A percentile compares a stretch with the other conserved stretches of the same genome.
Evolutionary conservation across 345 rosid genomes (phyloP).

Genomic region (Gossypium mustelinum): DNA sequence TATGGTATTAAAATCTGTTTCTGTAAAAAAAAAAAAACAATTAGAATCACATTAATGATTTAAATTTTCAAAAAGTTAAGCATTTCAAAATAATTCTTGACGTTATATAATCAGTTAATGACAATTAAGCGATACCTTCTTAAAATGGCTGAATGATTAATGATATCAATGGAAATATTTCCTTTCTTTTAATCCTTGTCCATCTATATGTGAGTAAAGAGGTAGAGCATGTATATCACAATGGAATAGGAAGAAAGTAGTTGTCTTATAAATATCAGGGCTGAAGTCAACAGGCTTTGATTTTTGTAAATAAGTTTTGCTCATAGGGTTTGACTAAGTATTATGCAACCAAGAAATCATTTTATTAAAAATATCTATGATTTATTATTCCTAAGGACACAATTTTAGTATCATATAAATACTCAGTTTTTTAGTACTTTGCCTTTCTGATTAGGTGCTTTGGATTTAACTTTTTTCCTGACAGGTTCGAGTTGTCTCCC

Average conservation of each 20-base stretch:
- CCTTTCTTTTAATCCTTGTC: neutral
- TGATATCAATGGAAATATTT: neutral
- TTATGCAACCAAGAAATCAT: neutral
- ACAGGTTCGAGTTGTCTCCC: conserved; percentile 96
- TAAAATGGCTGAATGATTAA: neutral
- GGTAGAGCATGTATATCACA: neutral
- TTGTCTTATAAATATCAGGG: neutral
- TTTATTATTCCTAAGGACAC: neutral
- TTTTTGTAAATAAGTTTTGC: neutral
- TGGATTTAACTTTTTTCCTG: conserved; percentile 13
- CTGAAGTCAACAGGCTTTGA: neutral
- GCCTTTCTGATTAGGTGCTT: conserved; percentile 10
- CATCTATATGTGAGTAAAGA: neutral
- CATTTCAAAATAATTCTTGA: neutral
- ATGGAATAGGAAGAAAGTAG: neutral
- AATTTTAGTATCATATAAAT: neutral
- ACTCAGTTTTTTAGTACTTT: neutral
- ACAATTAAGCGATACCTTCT: neutral
- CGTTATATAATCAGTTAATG: neutral
- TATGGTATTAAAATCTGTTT: neutral
- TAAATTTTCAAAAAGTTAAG: neutral
- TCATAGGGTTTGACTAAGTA: neutral
- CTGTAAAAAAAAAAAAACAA: neutral
- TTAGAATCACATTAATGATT: neutral
- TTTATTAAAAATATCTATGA: neutral